These are phyloP conservation scores for Penicillium soppii DNA, from an alignment of 495 filamentous ascomycete genomes.

Conservation along the genomic window DNA sequence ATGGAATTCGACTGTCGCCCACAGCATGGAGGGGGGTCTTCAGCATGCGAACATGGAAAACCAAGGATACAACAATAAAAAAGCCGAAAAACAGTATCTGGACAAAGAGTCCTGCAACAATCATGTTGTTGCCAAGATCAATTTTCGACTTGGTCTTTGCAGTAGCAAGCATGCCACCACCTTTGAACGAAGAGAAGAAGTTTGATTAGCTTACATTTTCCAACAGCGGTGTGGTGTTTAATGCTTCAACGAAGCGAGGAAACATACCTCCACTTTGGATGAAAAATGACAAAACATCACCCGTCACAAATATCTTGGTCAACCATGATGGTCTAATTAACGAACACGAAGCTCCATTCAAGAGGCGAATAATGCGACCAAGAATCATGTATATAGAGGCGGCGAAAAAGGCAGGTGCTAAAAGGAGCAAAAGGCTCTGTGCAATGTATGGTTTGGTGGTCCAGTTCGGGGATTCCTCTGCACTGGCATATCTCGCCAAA, in stretches of 20 bases:
- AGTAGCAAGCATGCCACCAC: constrained; percentile 23
- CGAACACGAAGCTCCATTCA: constrained; percentile 37
- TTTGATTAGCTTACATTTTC: no score
- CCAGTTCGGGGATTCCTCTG: constrained; percentile 20
- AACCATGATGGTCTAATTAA: constrained; percentile 14
- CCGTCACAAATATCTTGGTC: constrained; percentile 31
- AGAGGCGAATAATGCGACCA: constrained; percentile 43
- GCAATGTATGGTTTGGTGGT: constrained; percentile 25
- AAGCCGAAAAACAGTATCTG: constrained; percentile 45
- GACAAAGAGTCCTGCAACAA: constrained; percentile 44
- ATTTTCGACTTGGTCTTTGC: constrained; percentile 21
- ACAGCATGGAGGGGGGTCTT: constrained; percentile 43
- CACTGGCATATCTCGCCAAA: constrained; percentile 42
- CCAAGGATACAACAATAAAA: constrained; percentile 36
- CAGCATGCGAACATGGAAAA: constrained; percentile 42
- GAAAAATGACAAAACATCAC: constrained; percentile 27
- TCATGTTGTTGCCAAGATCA: constrained; percentile 41
- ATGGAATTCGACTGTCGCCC: constrained; percentile 24
- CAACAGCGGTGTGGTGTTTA: not conserved
- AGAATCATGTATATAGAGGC: constrained; percentile 59
- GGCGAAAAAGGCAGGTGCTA: constrained; percentile 40
- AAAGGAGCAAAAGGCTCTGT: constrained; percentile 30
- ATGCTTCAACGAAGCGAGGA: constrained; percentile 7
- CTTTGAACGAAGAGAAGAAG: constrained; percentile 32
- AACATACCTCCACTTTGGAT: constrained; percentile 23